Evolutionary conservation across 2,329 filamentous ascomycete species (phyloP).

Genomic region (Cryphonectria radicalis): DNA sequence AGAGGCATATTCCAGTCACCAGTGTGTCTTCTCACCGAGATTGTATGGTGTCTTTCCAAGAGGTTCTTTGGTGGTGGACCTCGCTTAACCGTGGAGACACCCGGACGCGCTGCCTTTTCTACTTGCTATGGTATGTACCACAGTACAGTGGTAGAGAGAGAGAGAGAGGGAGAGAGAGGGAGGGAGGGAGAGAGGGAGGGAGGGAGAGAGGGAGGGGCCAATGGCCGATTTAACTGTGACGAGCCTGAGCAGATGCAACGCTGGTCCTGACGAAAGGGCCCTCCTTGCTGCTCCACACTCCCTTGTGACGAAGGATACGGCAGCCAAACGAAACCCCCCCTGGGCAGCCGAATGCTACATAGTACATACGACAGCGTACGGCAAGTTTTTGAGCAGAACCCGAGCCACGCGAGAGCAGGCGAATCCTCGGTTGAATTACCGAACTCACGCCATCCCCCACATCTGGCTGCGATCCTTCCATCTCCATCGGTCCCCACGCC

Average conservation of each 20-base stretch:
- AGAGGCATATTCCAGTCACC: not conserved
- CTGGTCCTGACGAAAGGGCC: not conserved
- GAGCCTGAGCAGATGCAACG: not conserved
- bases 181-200: not conserved
- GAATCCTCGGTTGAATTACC: slow-evolving; percentile 6
- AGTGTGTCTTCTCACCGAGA: not conserved
- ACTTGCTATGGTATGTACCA: not conserved
- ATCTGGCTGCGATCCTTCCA: not conserved
- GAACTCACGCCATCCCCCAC: slow-evolving; percentile 8
- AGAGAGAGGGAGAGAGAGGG: no score
- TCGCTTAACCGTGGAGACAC: not conserved
- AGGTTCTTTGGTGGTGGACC: not conserved
- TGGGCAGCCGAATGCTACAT: not conserved
- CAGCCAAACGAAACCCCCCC: no score
- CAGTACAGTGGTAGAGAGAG: not conserved
- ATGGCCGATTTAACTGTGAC: not conserved
- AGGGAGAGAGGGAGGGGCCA: not conserved
- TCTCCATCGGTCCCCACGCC: not conserved
- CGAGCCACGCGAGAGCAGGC: slow-evolving; percentile 1
- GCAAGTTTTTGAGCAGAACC: not conserved
- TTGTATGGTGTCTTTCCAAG: not conserved
- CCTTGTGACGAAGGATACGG: not conserved
- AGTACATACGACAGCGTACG: not conserved
- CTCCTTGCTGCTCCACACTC: not conserved
- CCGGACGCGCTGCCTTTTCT: not conserved